A percentile compares a stretch with the other conserved stretches of the same genome.
phyloP scores from a whole-genome alignment of 129 eudicot species.

The Dittrichia graveolens region DNA sequence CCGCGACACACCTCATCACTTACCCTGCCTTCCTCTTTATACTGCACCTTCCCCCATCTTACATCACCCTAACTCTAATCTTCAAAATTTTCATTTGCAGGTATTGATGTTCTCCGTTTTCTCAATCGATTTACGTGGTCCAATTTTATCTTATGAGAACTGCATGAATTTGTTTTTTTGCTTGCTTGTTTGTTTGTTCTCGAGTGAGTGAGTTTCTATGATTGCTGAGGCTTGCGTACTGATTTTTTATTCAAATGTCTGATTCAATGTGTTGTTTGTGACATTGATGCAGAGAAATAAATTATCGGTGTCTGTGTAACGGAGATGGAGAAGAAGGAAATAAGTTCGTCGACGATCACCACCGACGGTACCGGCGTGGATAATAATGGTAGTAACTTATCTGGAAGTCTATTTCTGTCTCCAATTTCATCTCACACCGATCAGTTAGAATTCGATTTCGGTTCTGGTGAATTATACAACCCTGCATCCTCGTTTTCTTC shows the following conservation, averaged over 20 bases:
- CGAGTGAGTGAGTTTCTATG: background rate
- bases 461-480: constrained; percentile 44
- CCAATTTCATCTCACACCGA: constrained; percentile 36
- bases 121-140: background rate
- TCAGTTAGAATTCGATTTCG: constrained; percentile 36
- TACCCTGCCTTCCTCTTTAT: constrained; percentile 31
- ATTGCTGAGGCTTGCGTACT: background rate
- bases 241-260: background rate
- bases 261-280: constrained; percentile 15
- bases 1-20: constrained; percentile 34
- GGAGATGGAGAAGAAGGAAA: constrained; percentile 54
- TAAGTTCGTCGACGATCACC: constrained; percentile 28
- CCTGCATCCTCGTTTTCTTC: constrained; percentile 35
- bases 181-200: background rate
- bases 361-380: constrained; percentile 11
- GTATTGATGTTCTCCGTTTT: background rate
- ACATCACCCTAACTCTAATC: constrained; percentile 21
- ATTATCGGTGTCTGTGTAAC: constrained; percentile 28
- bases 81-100: constrained; percentile 3
- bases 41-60: constrained; percentile 7
- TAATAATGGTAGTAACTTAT: constrained; percentile 23
- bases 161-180: background rate
- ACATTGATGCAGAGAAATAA: constrained; percentile 12
- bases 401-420: constrained; percentile 45
- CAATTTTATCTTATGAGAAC: background rate